These are phyloP conservation scores for Achaetomium macrosporum DNA, from an alignment of 2,329 filamentous ascomycete genomes.

Conservation along the genomic window DNA sequence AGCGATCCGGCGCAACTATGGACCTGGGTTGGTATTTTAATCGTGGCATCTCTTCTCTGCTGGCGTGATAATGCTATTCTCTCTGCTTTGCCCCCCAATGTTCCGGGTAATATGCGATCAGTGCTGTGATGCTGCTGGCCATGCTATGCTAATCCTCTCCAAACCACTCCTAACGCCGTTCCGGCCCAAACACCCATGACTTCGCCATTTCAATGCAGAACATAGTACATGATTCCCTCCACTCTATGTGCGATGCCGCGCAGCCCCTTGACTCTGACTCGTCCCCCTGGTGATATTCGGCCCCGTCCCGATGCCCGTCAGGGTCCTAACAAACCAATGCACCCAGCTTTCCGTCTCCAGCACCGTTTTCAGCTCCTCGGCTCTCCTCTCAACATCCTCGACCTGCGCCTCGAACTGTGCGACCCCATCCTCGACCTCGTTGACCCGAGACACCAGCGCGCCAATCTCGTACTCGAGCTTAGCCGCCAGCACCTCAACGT, in stretches of 20 bases:
- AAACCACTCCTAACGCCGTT: neutral
- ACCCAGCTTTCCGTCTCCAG: constrained; percentile 60
- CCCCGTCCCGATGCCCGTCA: constrained; percentile 56
- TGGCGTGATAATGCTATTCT: neutral
- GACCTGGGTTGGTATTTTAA: neutral
- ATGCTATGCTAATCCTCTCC: neutral
- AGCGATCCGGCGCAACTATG: constrained; percentile 7
- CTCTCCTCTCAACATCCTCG: constrained; percentile 59
- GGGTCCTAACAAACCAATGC: constrained; percentile 57
- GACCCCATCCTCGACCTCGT: constrained; percentile 81
- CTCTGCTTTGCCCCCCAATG: neutral
- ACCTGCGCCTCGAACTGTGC: constrained; percentile 75
- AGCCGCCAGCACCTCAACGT: constrained; percentile 73
- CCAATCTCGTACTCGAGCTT: constrained; percentile 91
- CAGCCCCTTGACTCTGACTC: neutral
- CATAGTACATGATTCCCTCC: no score
- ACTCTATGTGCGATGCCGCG: neutral
- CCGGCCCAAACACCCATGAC: neutral
- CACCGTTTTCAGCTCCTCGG: constrained; percentile 56
- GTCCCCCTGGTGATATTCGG: constrained; percentile 46
- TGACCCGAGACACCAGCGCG: constrained; percentile 69
- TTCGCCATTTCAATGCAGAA: no score
- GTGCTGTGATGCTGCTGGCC: neutral
- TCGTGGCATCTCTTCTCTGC: constrained; percentile 6
- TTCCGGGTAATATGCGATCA: neutral